phyloP scores from a whole-genome alignment of 352 stramenopile genomes.

The Lagenidium giganteum region DNA sequence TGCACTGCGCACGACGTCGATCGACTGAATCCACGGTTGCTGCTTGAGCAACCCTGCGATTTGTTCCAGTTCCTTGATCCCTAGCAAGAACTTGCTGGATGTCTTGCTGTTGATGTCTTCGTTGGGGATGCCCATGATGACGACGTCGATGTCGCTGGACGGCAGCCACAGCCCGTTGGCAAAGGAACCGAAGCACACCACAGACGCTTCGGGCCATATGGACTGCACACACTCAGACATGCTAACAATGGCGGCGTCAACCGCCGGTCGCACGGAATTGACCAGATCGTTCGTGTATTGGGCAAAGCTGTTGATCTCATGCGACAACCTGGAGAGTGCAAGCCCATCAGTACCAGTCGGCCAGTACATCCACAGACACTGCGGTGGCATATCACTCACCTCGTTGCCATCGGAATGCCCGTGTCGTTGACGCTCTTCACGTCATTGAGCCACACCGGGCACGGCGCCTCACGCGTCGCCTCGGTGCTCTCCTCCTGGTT shows the following conservation, averaged over 20 bases:
- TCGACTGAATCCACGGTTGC: slow-evolving; percentile 57
- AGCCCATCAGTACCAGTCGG: background rate
- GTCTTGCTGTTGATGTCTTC: slow-evolving; percentile 35
- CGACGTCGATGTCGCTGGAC: slow-evolving; percentile 76
- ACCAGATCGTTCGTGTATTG: slow-evolving; percentile 43
- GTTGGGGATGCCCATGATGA: slow-evolving; percentile 62
- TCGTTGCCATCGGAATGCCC: slow-evolving; percentile 9
- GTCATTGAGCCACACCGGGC: slow-evolving; percentile 16
- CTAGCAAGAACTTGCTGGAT: slow-evolving; percentile 31
- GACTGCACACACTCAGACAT: slow-evolving; percentile 40
- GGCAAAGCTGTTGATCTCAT: slow-evolving; percentile 44
- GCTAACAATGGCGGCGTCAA: slow-evolving; percentile 50
- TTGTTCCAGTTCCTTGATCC: slow-evolving; percentile 38
- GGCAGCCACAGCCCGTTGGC: slow-evolving; percentile 73
- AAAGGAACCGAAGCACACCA: slow-evolving; percentile 69
- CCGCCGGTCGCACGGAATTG: slow-evolving; percentile 28
- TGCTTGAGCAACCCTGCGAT: slow-evolving; percentile 33
- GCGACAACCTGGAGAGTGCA: slow-evolving; percentile 20
- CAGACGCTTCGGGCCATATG: slow-evolving; percentile 59
- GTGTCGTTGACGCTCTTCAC: slow-evolving; percentile 11
- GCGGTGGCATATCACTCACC: slow-evolving; percentile 4
- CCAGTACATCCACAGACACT: too few species aligned
- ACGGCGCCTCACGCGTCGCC: too few species aligned
- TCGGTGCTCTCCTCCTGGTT: too few species aligned
- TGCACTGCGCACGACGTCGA: slow-evolving; percentile 59